Evolutionary conservation across 768 basidiomycete species (phyloP), one percentile per base, ranked within the genome.

Genomic region (Boletus reticuloceps): DNA sequence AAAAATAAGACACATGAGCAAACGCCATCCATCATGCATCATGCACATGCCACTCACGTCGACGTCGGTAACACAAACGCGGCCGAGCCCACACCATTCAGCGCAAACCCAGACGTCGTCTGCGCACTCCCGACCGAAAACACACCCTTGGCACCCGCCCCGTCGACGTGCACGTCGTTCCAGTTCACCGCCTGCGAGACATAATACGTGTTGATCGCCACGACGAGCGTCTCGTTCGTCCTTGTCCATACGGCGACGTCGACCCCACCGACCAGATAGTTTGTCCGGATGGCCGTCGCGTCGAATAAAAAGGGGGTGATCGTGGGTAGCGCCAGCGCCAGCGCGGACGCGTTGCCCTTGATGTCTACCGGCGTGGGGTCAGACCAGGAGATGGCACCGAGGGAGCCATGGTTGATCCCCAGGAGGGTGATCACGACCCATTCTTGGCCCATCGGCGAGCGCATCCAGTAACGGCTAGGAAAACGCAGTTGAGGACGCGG

Each of bases 341-440:
- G 68, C 1, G 64, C 56, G 8, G 83, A 83, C 4, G 81, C 79
- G 16, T 77, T 79, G 13, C 74, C 67, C 64, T 84, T 82, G 70
- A 85, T 79, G 48, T 82, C 80, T 9, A 67, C 54, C 1, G 78
- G 68, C 0, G 82, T 82, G 2, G 83, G 82, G 58, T 85, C 81
- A 40, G 76, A 75, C 83, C 83, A 77, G 3, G 69, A 67, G 40
- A 71, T 34, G 2, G 81, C 64, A 72, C 83, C 85, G 1, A 82
- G 72, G 5, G 74, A 84, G 1, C 88, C 86, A 51, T 89, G 87
- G 59, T 88, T 89, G 67, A 89, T 81, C 0, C 79, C 83, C 1
- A 89, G 63, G n/a, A 86, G 73, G 53, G 78, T 81, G 67, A 84
- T 73, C 4, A 88, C 80, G 13, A 87, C 74, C 63, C 79, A 89